phyloP scores from a whole-genome alignment of 257 asterid genomes.

The Solanum piurae region DNA sequence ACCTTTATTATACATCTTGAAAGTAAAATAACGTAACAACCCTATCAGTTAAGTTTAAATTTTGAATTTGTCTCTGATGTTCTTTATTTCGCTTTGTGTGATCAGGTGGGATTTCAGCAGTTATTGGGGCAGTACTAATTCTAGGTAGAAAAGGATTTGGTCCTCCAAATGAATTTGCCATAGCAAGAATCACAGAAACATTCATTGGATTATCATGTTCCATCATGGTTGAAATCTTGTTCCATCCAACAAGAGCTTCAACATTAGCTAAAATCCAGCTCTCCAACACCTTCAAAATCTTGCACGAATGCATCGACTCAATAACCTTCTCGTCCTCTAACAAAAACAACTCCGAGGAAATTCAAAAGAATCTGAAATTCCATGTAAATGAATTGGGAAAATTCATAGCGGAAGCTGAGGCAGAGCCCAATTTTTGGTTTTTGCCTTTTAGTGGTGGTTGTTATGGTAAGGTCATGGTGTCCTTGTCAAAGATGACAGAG shows the following conservation, averaged over 20 bases:
- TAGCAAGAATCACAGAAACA: conserved; percentile 67
- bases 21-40: not conserved
- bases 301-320: conserved; percentile 25
- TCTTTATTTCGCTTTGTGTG: not conserved
- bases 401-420: conserved; percentile 60
- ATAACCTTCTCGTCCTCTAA: conserved; percentile 6
- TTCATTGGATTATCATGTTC: conserved; percentile 80
- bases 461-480: conserved; percentile 33
- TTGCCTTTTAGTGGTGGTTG: conserved; percentile 53
- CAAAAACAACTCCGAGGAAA: conserved; percentile 17
- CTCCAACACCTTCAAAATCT: conserved; percentile 20
- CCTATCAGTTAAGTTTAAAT: not conserved
- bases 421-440: conserved; percentile 89
- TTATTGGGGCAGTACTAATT: conserved; percentile 65
- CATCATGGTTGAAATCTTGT: conserved; percentile 53
- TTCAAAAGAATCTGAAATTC: conserved; percentile 20
- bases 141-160: conserved; percentile 69
- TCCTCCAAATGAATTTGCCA: conserved; percentile 64
- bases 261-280: conserved; percentile 51
- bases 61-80: not conserved
- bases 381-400: conserved; percentile 43
- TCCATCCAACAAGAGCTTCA: conserved; percentile 79
- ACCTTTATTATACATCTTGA: no score
- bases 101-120: conserved; percentile 37
- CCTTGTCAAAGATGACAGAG: conserved; percentile 52